Base-by-base conservation (phyloP, 345 rosid genomes). In the Eucalyptus shirleyi region DNA sequence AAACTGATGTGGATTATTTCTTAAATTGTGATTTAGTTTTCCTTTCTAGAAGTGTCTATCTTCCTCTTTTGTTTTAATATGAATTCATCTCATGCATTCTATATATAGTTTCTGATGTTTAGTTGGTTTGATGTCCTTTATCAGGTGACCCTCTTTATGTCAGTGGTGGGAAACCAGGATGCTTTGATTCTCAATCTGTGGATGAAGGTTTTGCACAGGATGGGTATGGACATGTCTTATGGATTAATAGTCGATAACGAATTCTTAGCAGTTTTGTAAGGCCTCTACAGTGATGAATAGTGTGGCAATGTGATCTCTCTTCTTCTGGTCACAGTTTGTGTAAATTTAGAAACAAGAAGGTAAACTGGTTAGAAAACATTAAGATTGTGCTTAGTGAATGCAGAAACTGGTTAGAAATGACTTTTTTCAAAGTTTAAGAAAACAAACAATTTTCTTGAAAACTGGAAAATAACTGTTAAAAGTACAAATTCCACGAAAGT, bases 81-180 rank as follows among this genome's bases (percentile, higher is more conserved):
- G 62, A 86, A 86, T 37, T 86, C 24, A 32, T 19, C 44, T 49
- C 59, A 32, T 55, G 28, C 42, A 7, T 9, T 8, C 40, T 17
- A 86, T 50, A 3, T 24, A 51, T 37, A 18, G 40, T 24, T 50
- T 55, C 44, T 86, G 53, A 34, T 42, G 59, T 82, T 86, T 65
- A 77, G 83, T 77, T 77, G 28, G 28, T 19, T 37, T 12, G 28
- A 37, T 88, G 86, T 37, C 50, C 65, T 62, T 62, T 10, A 91
- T 89, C 96, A 96, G 99, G 97, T 86, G 96, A 97, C 94, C 96
- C 97, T 85, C 97, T 96, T 34, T 96, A 96, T 93, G 93, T 89
- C 72, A 91, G 80, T 53, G 97, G 98, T 7, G 98, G 98, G 89
- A 95, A 93, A 90, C 97, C 99, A 60, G 95, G 91, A 91, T 88